Evolutionary conservation across 2,329 filamentous ascomycete species (phyloP), one percentile per base, ranked within the genome.

Genomic region (Penicillium sp.): DNA sequence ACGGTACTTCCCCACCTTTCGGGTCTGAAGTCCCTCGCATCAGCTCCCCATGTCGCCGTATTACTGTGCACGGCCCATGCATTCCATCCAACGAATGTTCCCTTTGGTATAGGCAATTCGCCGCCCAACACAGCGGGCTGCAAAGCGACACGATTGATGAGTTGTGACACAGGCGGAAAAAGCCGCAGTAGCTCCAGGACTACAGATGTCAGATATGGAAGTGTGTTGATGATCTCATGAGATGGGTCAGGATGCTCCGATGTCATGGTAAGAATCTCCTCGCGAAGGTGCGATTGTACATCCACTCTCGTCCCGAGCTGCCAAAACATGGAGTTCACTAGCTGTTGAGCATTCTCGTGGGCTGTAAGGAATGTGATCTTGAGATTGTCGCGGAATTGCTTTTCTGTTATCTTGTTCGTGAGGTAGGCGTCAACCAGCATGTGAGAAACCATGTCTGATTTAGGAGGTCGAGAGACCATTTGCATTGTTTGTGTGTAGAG

Each of bases 81-180:
- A 54, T 76, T 74, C 60, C 75, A 78, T 10, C 75, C 75, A 3
- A 77, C 60, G 55, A 73, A 77, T 1, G 73, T 77, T 4, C 70
- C 71, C 43, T 59, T 58, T 1, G 73, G 72, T 13, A 77, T 66
- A 2, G 62, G 51, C n/a, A 77, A 60, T 5, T 58, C 46, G 1
- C 58, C 58, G 5, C 64, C 67, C 2, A 70, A 58, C 22, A 65
- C 56, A 11, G 70, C 66, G 0, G 72, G 62, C 2, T 60, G 57
- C 2, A 57, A 47, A 0, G 72, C 73, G 4, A 72, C 71, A 5
- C 79, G 73, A 50, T 82, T 82, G 58, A 81, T 76, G 40, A 82
- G 69, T 54, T 81, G 79, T 0, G 71, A 75, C 47, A 82, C 75
- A 7, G 80, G 79, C 0, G 80, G 80, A 52, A 77, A 79, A 43